A percentile compares a stretch with the other conserved stretches of the same genome.
These are phyloP conservation scores for Parasarocladium wereldwijsianum DNA, from an alignment of 2,329 filamentous ascomycete species.

Conservation along the genomic window DNA sequence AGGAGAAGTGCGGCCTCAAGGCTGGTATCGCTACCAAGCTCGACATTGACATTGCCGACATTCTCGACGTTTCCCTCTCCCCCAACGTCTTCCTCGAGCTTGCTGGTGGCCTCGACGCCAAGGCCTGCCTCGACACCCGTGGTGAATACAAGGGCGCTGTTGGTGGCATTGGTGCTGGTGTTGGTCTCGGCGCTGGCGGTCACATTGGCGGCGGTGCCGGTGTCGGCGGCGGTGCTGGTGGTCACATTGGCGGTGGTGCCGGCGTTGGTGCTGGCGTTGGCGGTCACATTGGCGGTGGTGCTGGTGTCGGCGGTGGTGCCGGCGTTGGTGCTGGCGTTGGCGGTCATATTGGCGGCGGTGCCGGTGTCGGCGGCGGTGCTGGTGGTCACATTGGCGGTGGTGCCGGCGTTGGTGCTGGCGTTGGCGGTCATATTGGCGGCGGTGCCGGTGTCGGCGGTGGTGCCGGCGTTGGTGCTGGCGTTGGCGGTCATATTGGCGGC, in stretches of 20 bases:
- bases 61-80: conserved; percentile 22
- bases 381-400: neutral
- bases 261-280: neutral
- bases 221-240: neutral
- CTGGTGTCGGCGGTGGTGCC: neutral
- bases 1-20: conserved; percentile 10
- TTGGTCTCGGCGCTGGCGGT: neutral
- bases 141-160: conserved; percentile 5
- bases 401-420: neutral
- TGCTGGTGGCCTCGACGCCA: conserved; percentile 8
- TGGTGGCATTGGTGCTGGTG: neutral
- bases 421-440: neutral
- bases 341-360: neutral
- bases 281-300: neutral
- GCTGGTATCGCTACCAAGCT: conserved; percentile 12
- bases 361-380: neutral
- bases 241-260: neutral
- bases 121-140: conserved; percentile 10
- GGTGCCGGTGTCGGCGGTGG: neutral
- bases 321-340: neutral
- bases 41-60: conserved; percentile 11
- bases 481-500: neutral
- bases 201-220: too few relatives aligned
- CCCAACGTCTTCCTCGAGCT: conserved; percentile 26
- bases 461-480: neutral